These are phyloP conservation scores for Graphilbum sp. DNA, from an alignment of 2,329 filamentous ascomycete genomes.

Conservation along the genomic window DNA sequence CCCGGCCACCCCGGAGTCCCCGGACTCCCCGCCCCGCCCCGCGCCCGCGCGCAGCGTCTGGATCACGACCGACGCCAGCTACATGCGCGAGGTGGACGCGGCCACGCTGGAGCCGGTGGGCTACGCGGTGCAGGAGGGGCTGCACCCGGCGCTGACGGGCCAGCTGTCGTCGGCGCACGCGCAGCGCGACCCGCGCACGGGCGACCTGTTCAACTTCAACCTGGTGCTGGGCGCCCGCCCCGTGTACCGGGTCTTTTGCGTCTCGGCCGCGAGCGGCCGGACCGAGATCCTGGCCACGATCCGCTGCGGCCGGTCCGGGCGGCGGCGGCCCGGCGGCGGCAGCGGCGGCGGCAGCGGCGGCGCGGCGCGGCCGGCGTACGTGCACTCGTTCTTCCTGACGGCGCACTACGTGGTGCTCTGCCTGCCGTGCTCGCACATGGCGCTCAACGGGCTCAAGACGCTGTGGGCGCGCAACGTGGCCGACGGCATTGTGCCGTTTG, in stretches of 20 bases:
- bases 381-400: constrained; percentile 71
- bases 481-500: constrained; percentile 50
- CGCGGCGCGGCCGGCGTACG: constrained; percentile 40
- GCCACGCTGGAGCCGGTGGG: constrained; percentile 58
- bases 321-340: too few relatives aligned
- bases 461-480: constrained; percentile 50
- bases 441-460: constrained; percentile 39
- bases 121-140: constrained; percentile 35
- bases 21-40: constrained; percentile 4
- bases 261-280: constrained; percentile 40
- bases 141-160: constrained; percentile 56
- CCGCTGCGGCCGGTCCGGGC: constrained; percentile 18
- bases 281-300: constrained; percentile 50
- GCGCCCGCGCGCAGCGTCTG: constrained; percentile 32
- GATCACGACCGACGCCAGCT: constrained; percentile 37
- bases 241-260: constrained; percentile 55
- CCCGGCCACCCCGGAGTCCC: background rate
- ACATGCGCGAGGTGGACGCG: constrained; percentile 47
- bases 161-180: constrained; percentile 55
- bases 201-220: constrained; percentile 72
- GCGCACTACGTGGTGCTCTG: constrained; percentile 56
- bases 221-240: constrained; percentile 40
- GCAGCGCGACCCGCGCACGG: constrained; percentile 52
- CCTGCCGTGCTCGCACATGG: constrained; percentile 49
- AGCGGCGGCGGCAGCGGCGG: too few relatives aligned